phyloP scores from a whole-genome alignment of 148 eudicot species.

The Heliosperma pusillum region DNA sequence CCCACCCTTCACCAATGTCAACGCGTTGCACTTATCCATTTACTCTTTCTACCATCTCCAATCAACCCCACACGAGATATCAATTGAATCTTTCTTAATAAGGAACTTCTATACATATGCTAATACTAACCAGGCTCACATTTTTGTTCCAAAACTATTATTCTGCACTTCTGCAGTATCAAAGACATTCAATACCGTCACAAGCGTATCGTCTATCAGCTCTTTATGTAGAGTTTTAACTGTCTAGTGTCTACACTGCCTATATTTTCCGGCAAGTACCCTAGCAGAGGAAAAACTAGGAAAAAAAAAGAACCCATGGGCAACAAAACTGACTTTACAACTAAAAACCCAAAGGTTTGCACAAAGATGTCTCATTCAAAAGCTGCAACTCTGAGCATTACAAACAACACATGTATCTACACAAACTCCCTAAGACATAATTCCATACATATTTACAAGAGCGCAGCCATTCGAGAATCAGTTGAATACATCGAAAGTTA shows the following conservation, averaged over 20 bases:
- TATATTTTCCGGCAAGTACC: neutral
- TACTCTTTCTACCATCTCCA: neutral
- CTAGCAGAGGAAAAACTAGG: no score
- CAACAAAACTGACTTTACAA: neutral
- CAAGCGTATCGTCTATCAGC: neutral
- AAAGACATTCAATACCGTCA: neutral
- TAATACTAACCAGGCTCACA: neutral
- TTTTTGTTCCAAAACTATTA: neutral
- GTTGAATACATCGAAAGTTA: constrained; percentile 10
- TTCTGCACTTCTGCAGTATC: neutral
- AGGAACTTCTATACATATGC: neutral
- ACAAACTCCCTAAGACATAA: constrained; percentile 7
- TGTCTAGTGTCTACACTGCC: no score
- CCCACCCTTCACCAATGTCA: neutral
- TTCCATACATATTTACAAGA: constrained; percentile 20
- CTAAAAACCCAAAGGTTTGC: neutral
- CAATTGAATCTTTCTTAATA: neutral
- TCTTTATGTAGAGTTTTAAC: neutral
- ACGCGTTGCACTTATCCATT: constrained; percentile 4
- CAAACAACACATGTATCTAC: constrained; percentile 10
- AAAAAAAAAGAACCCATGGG: neutral
- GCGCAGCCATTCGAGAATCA: constrained; percentile 9
- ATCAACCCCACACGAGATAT: no score
- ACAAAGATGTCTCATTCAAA: constrained; percentile 8
- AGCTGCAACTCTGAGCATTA: constrained; percentile 8